Conservation (phyloP, 768 basidiomycete genomes). For the Coprinopsis sp. region DNA sequence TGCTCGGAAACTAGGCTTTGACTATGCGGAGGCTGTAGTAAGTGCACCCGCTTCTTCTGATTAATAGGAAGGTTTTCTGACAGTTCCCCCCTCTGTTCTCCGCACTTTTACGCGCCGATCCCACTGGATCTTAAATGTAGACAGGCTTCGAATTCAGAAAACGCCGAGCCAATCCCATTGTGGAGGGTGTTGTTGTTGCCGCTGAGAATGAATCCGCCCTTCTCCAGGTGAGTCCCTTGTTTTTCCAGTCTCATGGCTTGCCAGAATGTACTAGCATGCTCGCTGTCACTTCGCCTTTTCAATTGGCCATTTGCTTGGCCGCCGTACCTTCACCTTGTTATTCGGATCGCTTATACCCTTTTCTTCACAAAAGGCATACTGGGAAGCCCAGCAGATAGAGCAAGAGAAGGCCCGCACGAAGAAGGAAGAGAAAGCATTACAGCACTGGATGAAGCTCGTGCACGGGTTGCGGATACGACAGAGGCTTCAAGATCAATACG, state of each 20-base stretch:
- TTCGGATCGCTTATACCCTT: neutral
- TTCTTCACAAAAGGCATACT: slow-evolving; percentile 70
- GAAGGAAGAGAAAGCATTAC: slow-evolving; percentile 73
- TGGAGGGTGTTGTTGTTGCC: slow-evolving; percentile 85
- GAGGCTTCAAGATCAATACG: slow-evolving; percentile 78
- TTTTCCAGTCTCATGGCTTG: too few relatives aligned
- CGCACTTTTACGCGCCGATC: neutral
- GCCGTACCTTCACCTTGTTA: too few relatives aligned
- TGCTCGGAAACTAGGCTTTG: slow-evolving; percentile 80
- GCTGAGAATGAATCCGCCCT: slow-evolving; percentile 69
- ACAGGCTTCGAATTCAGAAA: slow-evolving; percentile 97
- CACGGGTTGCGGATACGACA: slow-evolving; percentile 85
- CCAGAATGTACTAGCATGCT: too few relatives aligned
- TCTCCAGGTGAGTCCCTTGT: slow-evolving; percentile 56
- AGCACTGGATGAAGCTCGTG: slow-evolving; percentile 84
- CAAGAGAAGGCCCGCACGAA: slow-evolving; percentile 74
- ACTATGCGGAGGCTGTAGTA: slow-evolving; percentile 95
- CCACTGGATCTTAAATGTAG: slow-evolving; percentile 36
- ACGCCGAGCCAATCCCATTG: slow-evolving; percentile 77
- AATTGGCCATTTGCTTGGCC: too few relatives aligned
- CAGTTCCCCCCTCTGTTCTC: slow-evolving; percentile 10
- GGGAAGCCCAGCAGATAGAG: slow-evolving; percentile 73
- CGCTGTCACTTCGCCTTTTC: too few relatives aligned
- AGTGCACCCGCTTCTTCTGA: slow-evolving; percentile 27
- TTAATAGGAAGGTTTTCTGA: slow-evolving; percentile 1